These are phyloP conservation scores for Bruguiera hainesii DNA, from an alignment of 441 rosid genomes.

Conservation along the genomic window DNA sequence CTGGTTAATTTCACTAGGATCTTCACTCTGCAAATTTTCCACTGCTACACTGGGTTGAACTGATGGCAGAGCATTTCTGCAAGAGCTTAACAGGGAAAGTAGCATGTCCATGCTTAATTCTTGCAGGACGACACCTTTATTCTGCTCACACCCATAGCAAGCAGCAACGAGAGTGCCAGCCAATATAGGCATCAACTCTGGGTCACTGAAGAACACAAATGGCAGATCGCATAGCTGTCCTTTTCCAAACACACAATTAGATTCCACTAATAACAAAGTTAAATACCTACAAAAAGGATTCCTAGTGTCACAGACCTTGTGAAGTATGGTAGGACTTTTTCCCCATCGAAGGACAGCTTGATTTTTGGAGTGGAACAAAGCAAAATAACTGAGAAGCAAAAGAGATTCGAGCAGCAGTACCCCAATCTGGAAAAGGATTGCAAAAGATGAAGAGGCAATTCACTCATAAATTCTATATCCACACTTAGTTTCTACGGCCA, in stretches of 20 bases:
- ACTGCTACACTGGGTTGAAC: slow-evolving; percentile 24
- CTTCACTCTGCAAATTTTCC: slow-evolving; percentile 34
- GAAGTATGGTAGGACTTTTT: slow-evolving; percentile 79
- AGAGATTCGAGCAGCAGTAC: slow-evolving; percentile 68
- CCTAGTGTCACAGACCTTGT: slow-evolving; percentile 50
- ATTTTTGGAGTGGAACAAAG: slow-evolving; percentile 68
- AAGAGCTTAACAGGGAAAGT: slow-evolving; percentile 57
- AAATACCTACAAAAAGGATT: neutral
- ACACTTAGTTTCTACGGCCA: too few relatives aligned
- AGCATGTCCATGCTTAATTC: slow-evolving; percentile 77
- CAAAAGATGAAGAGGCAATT: slow-evolving; percentile 6
- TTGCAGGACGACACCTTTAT: slow-evolving; percentile 63
- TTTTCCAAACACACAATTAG: slow-evolving; percentile 27
- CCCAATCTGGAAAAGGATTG: slow-evolving; percentile 46
- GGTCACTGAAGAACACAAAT: slow-evolving; percentile 74
- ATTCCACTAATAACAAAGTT: slow-evolving; percentile 7
- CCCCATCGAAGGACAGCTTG: slow-evolving; percentile 89
- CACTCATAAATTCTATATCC: neutral
- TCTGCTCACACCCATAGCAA: slow-evolving; percentile 71
- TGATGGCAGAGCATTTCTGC: slow-evolving; percentile 44
- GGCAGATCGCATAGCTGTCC: slow-evolving; percentile 80
- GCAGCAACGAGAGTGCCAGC: slow-evolving; percentile 66
- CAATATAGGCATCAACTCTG: slow-evolving; percentile 64
- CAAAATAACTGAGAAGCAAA: slow-evolving; percentile 65
- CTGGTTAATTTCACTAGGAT: slow-evolving; percentile 39